Evolutionary conservation across 768 basidiomycete species (phyloP), one percentile per base, ranked within the genome.

Genomic region (Boletus reticulatus): DNA sequence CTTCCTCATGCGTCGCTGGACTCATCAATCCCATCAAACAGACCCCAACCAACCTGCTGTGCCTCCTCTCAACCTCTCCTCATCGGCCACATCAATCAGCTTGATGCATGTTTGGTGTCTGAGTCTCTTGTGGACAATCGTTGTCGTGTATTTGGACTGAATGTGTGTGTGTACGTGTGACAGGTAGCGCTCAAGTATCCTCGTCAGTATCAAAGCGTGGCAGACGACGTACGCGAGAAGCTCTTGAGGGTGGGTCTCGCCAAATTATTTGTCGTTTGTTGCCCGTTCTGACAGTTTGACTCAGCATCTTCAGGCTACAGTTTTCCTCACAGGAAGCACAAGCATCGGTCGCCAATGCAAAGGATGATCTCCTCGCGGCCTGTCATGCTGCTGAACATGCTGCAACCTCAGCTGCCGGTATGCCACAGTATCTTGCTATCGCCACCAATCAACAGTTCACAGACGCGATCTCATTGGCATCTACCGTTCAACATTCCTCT

Each of bases 401-500:
- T 12, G 89, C 92, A 20, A 88, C 87, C 20, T 79, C 86, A 8
- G 80, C 94, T 14, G 88, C 91, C 16, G 92, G 89, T 62, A 81
- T 97, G 79, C 94, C 94, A 5, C 79, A 91, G n/a, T 91, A 86
- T 66, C 77, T 98, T 77, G 94, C 94, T 2, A 73, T 86, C 27
- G 89, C 91, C 14, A 87, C 90, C 34, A 96, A 95, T 63, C 76
- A 84, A 54, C 89, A 89, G 66, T 84, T 92, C 56, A 78, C 84
- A 4, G 83, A 87, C 57, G 84, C 89, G 2, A 84, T 92, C 82
- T 97, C 60, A 82, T 98, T 60, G 89, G 93, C 72, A 83, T 88
- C 44, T 98, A 97, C 68, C 88, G 94, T 39, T 95, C 94, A 4
- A 90, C 95, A 4, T 87, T 96, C 65, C 80, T 99, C 50, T 99